Conservation (phyloP, 768 basidiomycete genomes). For the Plicaturopsis crispa region DNA sequence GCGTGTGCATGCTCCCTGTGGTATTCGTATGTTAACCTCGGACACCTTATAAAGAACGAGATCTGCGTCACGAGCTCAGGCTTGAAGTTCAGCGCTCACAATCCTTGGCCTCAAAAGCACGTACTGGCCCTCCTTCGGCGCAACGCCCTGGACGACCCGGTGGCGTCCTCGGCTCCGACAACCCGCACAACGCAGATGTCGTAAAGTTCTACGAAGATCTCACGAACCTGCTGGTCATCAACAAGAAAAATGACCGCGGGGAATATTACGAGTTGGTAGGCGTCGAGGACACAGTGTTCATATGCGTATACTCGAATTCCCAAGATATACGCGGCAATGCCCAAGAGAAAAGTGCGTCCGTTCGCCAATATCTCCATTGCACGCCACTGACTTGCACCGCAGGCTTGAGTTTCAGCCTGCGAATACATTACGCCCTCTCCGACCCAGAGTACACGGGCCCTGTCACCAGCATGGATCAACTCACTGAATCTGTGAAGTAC, state of each 20-base stretch:
- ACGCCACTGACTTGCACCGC: slow-evolving; percentile 7
- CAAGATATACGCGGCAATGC: slow-evolving; percentile 26
- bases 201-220: slow-evolving; percentile 81
- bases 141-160: slow-evolving; percentile 23
- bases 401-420: slow-evolving; percentile 59
- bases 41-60: slow-evolving; percentile 31
- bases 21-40: slow-evolving; percentile 3
- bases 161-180: slow-evolving; percentile 30
- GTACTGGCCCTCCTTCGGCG: slow-evolving; percentile 30
- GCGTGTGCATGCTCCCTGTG: slow-evolving; percentile 10
- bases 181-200: slow-evolving; percentile 52
- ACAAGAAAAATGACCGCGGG: slow-evolving; percentile 41
- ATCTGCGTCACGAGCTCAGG: slow-evolving; percentile 47
- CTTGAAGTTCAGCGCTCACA: slow-evolving; percentile 54
- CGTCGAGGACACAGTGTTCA: slow-evolving; percentile 53
- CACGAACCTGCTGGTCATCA: slow-evolving; percentile 69
- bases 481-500: slow-evolving; percentile 48
- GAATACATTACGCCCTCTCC: slow-evolving; percentile 34
- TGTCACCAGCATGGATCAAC: slow-evolving; percentile 27
- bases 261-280: slow-evolving; percentile 34
- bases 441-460: slow-evolving; percentile 21
- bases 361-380: slow-evolving; percentile 1
- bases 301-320: slow-evolving; percentile 54
- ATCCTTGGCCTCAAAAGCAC: slow-evolving; percentile 32
- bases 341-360: slow-evolving; percentile 20